Base-by-base conservation (phyloP, 23 red algal genomes). In the Rhodosorus marinus region DNA sequence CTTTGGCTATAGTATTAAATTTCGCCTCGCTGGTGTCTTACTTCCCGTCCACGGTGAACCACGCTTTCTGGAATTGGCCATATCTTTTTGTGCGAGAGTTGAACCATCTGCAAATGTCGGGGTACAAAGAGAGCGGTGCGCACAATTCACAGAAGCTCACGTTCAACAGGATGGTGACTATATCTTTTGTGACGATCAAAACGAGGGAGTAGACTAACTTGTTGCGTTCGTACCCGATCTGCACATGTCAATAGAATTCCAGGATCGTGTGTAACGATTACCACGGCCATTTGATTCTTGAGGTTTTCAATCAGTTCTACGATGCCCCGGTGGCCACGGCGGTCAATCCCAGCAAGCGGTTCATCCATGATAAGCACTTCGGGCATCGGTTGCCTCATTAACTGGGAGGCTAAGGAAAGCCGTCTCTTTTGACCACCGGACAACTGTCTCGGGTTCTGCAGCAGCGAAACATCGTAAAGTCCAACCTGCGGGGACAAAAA, bases 221-320 rank as follows among this genome's bases (percentile, higher is more conserved):
- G n/a, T n/a, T n/a, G n/a, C n/a, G n/a, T n/a, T n/a, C n/a, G n/a
- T n/a, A 92, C 82, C 0, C 82, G 50, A 55, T 92, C 82, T 1
- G 72, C 71, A 33, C 60, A 71, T 11, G 57, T 31, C 27, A 92
- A 31, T 22, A 92, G 29, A 21, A 80, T 74, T 5, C 57, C 72
- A 1, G 82, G 82, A 55, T 92, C 70, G 35, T 92, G 82, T 24
- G 62, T 74, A 15, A 92, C 64, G 0, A 92, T 49, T 29, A 77
- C 49, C 1, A 92, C 48, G 8, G 72, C 33, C 45, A 79, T 46
- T 30, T 52, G 21, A 14, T n/a, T 24, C 72, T 78, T 92, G 5
- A 92, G 33, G 26, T 35, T 41, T 5, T 55, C 71, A n/a, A 92
- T 49, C 17, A 92, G 41, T 20, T 52, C 31, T 27, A 57, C 57